A percentile compares a stretch with the other conserved stretches of the same genome.
Conservation (phyloP, 148 eudicot species). For the Polygonum maritimum region DNA sequence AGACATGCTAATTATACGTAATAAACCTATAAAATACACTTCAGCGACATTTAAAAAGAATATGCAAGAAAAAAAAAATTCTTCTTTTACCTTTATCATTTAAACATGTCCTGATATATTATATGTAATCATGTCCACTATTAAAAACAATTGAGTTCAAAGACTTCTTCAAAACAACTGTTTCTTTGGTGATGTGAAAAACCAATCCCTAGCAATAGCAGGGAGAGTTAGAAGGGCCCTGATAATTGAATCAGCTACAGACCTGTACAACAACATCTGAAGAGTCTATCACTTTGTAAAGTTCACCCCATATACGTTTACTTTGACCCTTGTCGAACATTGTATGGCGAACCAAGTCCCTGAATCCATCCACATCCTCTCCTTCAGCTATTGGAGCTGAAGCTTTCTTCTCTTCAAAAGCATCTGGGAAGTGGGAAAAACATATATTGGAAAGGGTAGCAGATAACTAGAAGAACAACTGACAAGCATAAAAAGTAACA, state of each 20-base stretch:
- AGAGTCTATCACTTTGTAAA: constrained; percentile 90
- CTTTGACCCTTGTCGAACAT: constrained; percentile 99
- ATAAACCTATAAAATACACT: not conserved
- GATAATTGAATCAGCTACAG: constrained; percentile 10
- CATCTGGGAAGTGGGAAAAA: constrained; percentile 28
- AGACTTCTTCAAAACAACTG: not conserved
- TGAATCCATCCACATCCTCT: constrained; percentile 77
- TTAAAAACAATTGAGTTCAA: not conserved
- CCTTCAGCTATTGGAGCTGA: constrained; percentile 35
- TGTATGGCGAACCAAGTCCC: constrained; percentile 84
- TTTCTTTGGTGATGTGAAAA: not conserved
- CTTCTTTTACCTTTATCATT: not conserved
- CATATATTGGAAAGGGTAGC: not conserved
- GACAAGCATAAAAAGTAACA: constrained; percentile 5
- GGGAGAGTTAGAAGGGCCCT: not conserved
- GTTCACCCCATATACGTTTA: constrained; percentile 99
- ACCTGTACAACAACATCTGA: constrained; percentile 98
- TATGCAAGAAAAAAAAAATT: not conserved
- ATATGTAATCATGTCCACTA: not conserved
- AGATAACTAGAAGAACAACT: not conserved
- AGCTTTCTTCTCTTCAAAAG: constrained; percentile 52
- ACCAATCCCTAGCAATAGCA: not conserved
- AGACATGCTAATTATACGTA: not conserved
- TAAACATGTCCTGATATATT: too few species aligned
- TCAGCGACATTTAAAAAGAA: not conserved